Evolutionary conservation across 306 rosid species (phyloP).

Genomic region (Castanea sativa): DNA sequence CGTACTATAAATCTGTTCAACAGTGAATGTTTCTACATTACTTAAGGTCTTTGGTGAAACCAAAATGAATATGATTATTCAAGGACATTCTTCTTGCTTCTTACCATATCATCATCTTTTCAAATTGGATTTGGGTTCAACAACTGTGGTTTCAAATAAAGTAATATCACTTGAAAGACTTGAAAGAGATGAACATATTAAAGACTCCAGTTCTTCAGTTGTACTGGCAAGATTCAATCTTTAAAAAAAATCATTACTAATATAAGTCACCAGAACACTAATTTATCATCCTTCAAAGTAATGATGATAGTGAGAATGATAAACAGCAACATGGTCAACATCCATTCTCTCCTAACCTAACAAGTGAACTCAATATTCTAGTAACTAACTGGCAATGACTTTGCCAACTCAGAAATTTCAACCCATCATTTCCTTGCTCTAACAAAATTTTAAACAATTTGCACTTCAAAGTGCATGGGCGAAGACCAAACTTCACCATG

Average conservation of each 20-base stretch:
- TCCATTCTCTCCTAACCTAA: background rate
- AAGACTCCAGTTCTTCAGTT: slow-evolving; percentile 65
- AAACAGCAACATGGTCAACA: background rate
- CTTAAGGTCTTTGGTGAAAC: too few species aligned
- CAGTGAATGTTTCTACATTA: too few species aligned
- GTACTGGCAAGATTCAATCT: slow-evolving; percentile 71
- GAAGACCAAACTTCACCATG: slow-evolving; percentile 62
- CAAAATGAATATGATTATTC: too few species aligned
- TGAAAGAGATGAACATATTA: slow-evolving; percentile 59
- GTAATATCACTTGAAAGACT: slow-evolving; percentile 74
- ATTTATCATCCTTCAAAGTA: background rate
- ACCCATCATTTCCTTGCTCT: slow-evolving; percentile 76
- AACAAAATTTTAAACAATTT: slow-evolving; percentile 71
- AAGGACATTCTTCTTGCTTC: too few species aligned
- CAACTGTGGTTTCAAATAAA: slow-evolving; percentile 55
- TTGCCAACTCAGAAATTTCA: slow-evolving; percentile 69
- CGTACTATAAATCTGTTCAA: too few species aligned
- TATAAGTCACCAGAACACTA: background rate
- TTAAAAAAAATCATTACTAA: slow-evolving; percentile 28
- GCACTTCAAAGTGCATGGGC: slow-evolving; percentile 75
- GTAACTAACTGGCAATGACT: slow-evolving; percentile 55
- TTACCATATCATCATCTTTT: too few species aligned
- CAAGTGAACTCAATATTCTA: background rate
- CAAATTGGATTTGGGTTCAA: too few species aligned
- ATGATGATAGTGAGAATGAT: background rate